Evolutionary conservation across 192 early-diverging fungal species (phyloP).

Genomic region (Podila minutissima): DNA sequence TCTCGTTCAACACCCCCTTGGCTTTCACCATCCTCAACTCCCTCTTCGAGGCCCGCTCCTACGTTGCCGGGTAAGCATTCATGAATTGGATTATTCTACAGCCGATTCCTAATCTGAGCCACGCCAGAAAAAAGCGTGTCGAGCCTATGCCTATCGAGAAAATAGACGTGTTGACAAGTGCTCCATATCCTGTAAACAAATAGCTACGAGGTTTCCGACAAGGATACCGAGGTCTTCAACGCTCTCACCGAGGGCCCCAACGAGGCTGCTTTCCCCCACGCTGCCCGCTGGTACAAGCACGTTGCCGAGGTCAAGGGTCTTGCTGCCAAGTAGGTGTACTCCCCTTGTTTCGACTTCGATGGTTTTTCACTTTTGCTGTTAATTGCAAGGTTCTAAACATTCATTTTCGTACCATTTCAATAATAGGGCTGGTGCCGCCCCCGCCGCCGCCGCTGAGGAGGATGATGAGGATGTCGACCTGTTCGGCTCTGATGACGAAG

Average conservation of each 20-base stretch:
- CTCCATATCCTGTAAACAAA: not conserved
- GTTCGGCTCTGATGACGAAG: constrained; percentile 94
- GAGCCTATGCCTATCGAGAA: too few relatives aligned
- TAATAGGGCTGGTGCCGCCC: constrained; percentile 67
- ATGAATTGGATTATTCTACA: not conserved
- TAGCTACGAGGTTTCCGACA: constrained; percentile 79
- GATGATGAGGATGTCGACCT: constrained; percentile 97
- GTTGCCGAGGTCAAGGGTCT: constrained; percentile 70
- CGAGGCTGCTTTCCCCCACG: constrained; percentile 82
- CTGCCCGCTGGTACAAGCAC: constrained; percentile 97
- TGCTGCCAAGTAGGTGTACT: constrained; percentile 57
- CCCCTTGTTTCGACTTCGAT: not conserved
- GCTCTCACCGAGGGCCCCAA: constrained; percentile 77
- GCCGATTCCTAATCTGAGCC: too few relatives aligned
- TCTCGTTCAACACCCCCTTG: constrained; percentile 70
- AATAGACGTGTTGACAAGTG: too few relatives aligned
- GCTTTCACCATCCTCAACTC: constrained; percentile 78
- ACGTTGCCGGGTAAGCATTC: constrained; percentile 75
- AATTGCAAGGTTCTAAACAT: not conserved
- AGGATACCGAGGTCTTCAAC: constrained; percentile 90
- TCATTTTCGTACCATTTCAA: not conserved
- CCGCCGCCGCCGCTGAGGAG: constrained; percentile 71
- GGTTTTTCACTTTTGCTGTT: not conserved
- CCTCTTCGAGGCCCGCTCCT: constrained; percentile 81
- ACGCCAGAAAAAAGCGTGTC: too few relatives aligned